phyloP scores from a whole-genome alignment of 2,329 filamentous ascomycete genomes.

The Penicillium sp. region DNA sequence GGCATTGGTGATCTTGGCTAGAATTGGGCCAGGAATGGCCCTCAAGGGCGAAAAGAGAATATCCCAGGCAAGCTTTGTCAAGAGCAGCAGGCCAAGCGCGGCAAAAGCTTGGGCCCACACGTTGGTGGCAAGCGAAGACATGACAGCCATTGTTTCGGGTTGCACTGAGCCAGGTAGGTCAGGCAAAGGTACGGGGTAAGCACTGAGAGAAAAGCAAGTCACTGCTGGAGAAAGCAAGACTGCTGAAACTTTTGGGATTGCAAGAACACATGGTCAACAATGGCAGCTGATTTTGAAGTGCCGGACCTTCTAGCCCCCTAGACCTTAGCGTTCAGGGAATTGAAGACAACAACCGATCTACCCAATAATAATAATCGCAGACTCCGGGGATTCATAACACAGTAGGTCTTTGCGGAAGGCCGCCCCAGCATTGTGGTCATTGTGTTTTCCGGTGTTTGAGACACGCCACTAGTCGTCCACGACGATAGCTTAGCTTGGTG shows the following conservation, averaged over 20 bases:
- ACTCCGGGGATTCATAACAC: slow-evolving; percentile 3
- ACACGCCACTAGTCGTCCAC: background rate
- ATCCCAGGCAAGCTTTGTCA: slow-evolving; percentile 22
- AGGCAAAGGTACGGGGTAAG: background rate
- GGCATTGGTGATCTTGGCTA: slow-evolving; percentile 27
- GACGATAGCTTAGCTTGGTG: slow-evolving; percentile 2
- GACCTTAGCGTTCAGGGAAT: background rate
- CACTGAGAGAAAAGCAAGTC: background rate
- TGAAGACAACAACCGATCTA: background rate
- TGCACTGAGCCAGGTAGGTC: background rate
- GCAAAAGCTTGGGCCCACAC: slow-evolving; percentile 18
- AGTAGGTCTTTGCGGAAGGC: slow-evolving; percentile 5
- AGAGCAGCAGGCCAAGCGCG: slow-evolving; percentile 16
- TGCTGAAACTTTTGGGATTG: background rate
- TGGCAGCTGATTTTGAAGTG: background rate
- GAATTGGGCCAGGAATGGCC: slow-evolving; percentile 23
- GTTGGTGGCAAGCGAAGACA: slow-evolving; percentile 12
- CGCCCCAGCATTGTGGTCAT: background rate
- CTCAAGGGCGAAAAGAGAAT: slow-evolving; percentile 21
- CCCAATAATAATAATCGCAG: background rate
- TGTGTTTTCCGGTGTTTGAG: slow-evolving; percentile 6
- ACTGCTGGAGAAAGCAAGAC: background rate
- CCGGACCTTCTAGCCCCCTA: background rate
- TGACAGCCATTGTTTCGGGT: slow-evolving; percentile 11
- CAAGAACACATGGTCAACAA: background rate